Evolutionary conservation across 2,329 filamentous ascomycete genomes (phyloP), one percentile per base, ranked within the genome.

Genomic region (Colletotrichum caudatum): DNA sequence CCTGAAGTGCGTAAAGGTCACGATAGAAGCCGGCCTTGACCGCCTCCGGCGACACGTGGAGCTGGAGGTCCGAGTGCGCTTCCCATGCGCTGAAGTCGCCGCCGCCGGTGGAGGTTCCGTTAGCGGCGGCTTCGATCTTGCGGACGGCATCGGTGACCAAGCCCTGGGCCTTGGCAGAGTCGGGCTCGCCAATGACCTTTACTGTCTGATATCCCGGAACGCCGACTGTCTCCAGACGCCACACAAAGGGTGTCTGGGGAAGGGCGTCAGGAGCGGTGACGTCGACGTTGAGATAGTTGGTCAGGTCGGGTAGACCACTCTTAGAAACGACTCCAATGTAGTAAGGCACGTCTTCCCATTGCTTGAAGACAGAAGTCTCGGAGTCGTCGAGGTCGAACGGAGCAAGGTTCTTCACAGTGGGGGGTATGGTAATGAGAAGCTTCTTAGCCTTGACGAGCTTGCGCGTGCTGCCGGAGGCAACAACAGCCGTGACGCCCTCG

Each of bases 381-480:
- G 66, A 64, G 0, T 69, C n/a, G 29, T 76, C 70, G 1, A 80
- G 75, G 41, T 80, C 76, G 73, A 77, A 80, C 0, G 73, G 51
- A 1, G 64, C 69, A 0, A 78, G 60, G 51, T 79, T 79, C 0
- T 73, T 59, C 0, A 74, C 65, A 0, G 77, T 77, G 8, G 77
- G 78, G 0, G 78, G 76, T 2, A 77, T 74, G 0, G 78, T 77
- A 26, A 80, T 67, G 1, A 80, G 73, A 0, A 80, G 72, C 73
- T 78, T 80, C 67, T 77, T 77, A 23, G 81, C 81, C 48, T 74
- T 73, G 73, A 84, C 77, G 8, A 77, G 41, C 67, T 75, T 77
- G 11, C 50, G 65, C 37, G 80, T 77, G 2, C 64, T 65, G 11
- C 75, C 72, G 11, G 74, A 79, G 53, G 72, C 68, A 33, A 81